Evolutionary conservation across 2,329 filamentous ascomycete genomes (phyloP).

Genomic region (Curvularia lunata): DNA sequence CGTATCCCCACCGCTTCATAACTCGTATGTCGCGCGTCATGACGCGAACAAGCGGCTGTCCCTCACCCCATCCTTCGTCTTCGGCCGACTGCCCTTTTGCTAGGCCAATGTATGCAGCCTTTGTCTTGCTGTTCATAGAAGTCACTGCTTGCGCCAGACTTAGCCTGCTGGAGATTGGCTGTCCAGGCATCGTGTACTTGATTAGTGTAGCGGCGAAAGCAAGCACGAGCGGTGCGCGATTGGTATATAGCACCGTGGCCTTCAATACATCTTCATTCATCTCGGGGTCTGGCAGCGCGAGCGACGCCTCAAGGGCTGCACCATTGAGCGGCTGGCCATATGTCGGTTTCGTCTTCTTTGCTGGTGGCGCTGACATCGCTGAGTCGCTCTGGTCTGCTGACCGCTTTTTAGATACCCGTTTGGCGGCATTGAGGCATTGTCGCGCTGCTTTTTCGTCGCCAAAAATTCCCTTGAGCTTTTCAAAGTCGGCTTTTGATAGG

Average conservation of each 20-base stretch:
- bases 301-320: conserved; percentile 66
- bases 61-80: conserved; percentile 74
- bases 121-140: conserved; percentile 77
- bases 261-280: conserved; percentile 66
- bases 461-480: conserved; percentile 53
- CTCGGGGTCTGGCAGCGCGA: conserved; percentile 63
- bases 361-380: conserved; percentile 11
- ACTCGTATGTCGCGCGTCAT: conserved; percentile 77
- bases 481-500: conserved; percentile 57
- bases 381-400: conserved; percentile 43
- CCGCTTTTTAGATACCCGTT: conserved; percentile 63
- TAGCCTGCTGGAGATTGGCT: conserved; percentile 81
- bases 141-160: conserved; percentile 85
- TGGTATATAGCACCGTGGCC: conserved; percentile 69
- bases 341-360: conserved; percentile 45
- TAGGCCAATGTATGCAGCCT: conserved; percentile 77
- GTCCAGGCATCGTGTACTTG: conserved; percentile 82
- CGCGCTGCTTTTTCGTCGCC: conserved; percentile 62
- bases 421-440: conserved; percentile 64
- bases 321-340: conserved; percentile 50
- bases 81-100: conserved; percentile 69
- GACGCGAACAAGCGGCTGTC: conserved; percentile 74
- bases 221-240: conserved; percentile 80
- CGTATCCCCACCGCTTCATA: conserved; percentile 77
- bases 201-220: conserved; percentile 78